Evolutionary conservation across 2,329 filamentous ascomycete genomes (phyloP).

Genomic region (Trichoderma sp.): DNA sequence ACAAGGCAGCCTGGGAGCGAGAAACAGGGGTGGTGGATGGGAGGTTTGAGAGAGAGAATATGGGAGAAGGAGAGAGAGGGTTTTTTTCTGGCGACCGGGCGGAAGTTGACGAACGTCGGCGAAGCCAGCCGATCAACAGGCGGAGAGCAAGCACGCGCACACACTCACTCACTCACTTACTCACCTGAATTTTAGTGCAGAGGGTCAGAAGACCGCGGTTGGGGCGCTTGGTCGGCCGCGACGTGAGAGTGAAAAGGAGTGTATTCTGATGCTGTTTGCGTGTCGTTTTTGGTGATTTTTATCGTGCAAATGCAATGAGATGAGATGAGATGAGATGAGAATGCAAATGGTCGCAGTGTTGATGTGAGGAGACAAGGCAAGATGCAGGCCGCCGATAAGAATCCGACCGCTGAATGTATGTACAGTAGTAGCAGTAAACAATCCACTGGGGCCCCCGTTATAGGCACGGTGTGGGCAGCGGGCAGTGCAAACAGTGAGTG

Average conservation of each 20-base stretch:
- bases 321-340: neutral
- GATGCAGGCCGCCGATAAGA: neutral
- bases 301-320: neutral
- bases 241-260: neutral
- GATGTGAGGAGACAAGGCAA: neutral
- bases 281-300: neutral
- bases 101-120: neutral
- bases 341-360: neutral
- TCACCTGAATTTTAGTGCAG: neutral
- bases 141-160: neutral
- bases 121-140: neutral
- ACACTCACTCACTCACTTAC: neutral
- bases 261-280: neutral
- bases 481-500: neutral
- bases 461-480: neutral
- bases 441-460: neutral
- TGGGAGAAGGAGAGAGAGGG: neutral
- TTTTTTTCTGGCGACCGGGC: neutral
- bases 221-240: neutral
- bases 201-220: neutral
- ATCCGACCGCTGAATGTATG: neutral
- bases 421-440: neutral
- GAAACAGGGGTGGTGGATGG: neutral
- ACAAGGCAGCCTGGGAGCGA: neutral
- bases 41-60: neutral